Evolutionary conservation across 495 filamentous ascomycete species (phyloP).

Genomic region (Evansstolkia leycettana): DNA sequence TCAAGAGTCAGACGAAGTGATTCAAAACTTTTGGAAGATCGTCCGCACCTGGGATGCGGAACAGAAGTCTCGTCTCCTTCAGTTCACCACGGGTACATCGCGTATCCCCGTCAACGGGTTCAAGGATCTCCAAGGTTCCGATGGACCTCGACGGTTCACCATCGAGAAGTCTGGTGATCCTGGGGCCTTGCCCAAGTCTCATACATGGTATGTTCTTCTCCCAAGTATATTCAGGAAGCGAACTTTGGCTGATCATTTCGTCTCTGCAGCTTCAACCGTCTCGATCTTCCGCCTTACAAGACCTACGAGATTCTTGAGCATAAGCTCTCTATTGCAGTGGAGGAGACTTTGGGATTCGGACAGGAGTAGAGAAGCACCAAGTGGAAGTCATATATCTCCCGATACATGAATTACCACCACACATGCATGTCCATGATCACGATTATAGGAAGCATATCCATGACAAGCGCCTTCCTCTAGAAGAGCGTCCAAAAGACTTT

Average conservation of each 20-base stretch:
- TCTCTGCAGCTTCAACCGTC: conserved; percentile 73
- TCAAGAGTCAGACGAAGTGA: conserved; percentile 92
- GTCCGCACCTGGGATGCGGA: conserved; percentile 95
- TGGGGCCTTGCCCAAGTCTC: conserved; percentile 82
- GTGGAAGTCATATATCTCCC: neutral
- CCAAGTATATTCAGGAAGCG: conserved; percentile 1
- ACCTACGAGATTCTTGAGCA: conserved; percentile 66
- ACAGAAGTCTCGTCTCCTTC: conserved; percentile 89
- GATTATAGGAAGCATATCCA: neutral
- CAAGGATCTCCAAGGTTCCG: conserved; percentile 97
- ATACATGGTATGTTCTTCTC: conserved; percentile 75
- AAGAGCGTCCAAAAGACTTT: neutral
- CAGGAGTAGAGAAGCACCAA: conserved; percentile 57
- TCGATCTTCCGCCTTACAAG: conserved; percentile 94
- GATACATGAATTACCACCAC: neutral
- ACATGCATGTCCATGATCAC: neutral
- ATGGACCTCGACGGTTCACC: conserved; percentile 89
- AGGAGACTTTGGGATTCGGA: conserved; percentile 98
- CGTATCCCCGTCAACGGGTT: conserved; percentile 99
- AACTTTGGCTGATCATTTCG: conserved; percentile 7
- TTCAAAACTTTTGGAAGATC: conserved; percentile 97
- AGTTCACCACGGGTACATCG: conserved; percentile 95
- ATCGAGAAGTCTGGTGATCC: conserved; percentile 95
- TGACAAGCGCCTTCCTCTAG: neutral
- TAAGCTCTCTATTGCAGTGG: conserved; percentile 91